Conservation (phyloP, 805 yeast genomes). For the Babjeviella inositovora region DNA sequence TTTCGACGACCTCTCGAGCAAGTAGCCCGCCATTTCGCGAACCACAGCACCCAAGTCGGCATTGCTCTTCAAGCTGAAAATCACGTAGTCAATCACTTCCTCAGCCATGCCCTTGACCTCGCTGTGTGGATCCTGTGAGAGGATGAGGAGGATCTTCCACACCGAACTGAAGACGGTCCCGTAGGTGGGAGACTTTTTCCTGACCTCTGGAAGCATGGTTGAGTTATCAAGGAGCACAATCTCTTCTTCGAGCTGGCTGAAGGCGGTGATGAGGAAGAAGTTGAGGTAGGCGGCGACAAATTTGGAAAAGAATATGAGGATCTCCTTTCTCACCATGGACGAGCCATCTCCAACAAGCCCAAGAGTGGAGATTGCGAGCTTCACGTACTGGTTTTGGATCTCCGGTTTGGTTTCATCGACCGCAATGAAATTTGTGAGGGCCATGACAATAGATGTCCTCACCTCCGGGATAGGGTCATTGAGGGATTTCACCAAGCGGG, state of each 20-base stretch:
- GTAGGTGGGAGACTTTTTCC: conserved; percentile 62
- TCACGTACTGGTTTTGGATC: conserved; percentile 55
- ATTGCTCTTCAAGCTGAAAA: conserved; percentile 40
- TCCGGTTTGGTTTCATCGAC: conserved; percentile 7
- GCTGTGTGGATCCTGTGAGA: conserved; percentile 77
- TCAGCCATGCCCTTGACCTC: conserved; percentile 67
- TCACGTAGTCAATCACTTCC: conserved; percentile 57
- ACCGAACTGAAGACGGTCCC: conserved; percentile 76
- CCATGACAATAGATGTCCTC: conserved; percentile 65
- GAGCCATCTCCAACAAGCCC: conserved; percentile 75
- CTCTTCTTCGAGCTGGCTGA: conserved; percentile 71
- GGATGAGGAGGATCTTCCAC: conserved; percentile 72
- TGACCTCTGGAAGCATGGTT: conserved; percentile 41
- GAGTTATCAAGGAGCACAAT: too few species aligned
- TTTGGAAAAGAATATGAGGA: conserved; percentile 60
- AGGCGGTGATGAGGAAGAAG: conserved; percentile 77
- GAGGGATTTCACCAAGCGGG: conserved; percentile 36
- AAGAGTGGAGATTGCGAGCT: conserved; percentile 52
- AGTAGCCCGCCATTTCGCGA: conserved; percentile 45
- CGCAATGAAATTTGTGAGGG: conserved; percentile 42
- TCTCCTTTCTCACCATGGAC: conserved; percentile 74
- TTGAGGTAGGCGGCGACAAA: conserved; percentile 54
- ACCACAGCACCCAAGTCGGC: conserved; percentile 54
- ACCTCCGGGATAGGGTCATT: conserved; percentile 94
- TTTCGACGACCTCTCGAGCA: conserved; percentile 26